Percentiles rank a stretch among this genome's conserved stretches.
These are phyloP conservation scores for Candida labiduridarum DNA, from an alignment of 1,139 yeast genomes.

Conservation along the genomic window DNA sequence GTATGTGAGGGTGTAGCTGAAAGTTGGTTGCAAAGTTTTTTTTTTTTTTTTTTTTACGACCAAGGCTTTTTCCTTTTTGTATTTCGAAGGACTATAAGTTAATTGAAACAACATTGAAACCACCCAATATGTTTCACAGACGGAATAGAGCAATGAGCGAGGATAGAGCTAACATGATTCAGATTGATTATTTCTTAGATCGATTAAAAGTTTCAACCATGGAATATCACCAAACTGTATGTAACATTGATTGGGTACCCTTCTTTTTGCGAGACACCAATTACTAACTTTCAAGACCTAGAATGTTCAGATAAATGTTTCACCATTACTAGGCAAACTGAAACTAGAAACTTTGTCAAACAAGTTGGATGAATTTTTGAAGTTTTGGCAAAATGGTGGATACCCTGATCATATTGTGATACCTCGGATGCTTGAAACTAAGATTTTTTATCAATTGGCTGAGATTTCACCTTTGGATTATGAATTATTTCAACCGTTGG, in stretches of 20 bases:
- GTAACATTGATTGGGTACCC: not conserved
- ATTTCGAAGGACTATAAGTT: not conserved
- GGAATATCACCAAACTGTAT: constrained; percentile 11
- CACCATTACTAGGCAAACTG: constrained; percentile 6
- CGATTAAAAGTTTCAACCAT: constrained; percentile 7
- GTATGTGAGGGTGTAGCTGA: not conserved
- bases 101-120: constrained; percentile 4
- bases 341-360: constrained; percentile 7
- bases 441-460: constrained; percentile 14
- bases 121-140: constrained; percentile 1
- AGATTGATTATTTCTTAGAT: constrained; percentile 11
- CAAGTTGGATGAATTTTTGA: constrained; percentile 8
- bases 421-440: constrained; percentile 10
- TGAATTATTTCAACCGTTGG: constrained; percentile 17
- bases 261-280: not conserved
- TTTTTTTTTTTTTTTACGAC: constrained; percentile 2
- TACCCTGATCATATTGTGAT: constrained; percentile 3
- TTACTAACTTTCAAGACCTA: not conserved
- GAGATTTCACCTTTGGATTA: constrained; percentile 10
- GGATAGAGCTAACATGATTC: constrained; percentile 1
- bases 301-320: not conserved
- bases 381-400: constrained; percentile 5
- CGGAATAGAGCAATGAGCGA: not conserved
- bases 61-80: not conserved
- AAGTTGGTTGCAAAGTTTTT: constrained; percentile 1